Conservation (phyloP, 495 filamentous ascomycete species). For the Hyaloscypha finlandica region DNA sequence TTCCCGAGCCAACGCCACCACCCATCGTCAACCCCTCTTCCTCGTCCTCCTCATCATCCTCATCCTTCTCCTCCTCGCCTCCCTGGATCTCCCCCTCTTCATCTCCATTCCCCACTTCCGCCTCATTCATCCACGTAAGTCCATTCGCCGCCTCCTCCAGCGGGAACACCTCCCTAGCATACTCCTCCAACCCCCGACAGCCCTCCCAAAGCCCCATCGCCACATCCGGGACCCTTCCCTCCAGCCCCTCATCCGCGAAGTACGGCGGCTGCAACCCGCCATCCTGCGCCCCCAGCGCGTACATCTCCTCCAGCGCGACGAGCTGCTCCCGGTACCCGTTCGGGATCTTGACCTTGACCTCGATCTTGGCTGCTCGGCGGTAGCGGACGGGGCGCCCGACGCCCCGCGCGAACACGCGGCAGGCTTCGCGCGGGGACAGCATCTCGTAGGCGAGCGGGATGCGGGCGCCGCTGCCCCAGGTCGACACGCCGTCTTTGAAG, state of each 20-base stretch:
- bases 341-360: constrained; percentile 84
- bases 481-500: constrained; percentile 76
- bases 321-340: constrained; percentile 89
- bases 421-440: constrained; percentile 80
- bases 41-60: constrained; percentile 17
- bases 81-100: constrained; percentile 29
- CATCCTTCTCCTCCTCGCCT: constrained; percentile 39
- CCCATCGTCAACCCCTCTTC: constrained; percentile 25
- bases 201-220: constrained; percentile 87
- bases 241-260: constrained; percentile 54
- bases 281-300: constrained; percentile 58
- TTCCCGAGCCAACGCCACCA: not conserved
- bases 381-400: constrained; percentile 78
- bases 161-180: constrained; percentile 92
- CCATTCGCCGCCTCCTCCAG: constrained; percentile 94
- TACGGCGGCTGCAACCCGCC: constrained; percentile 53
- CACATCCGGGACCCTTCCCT: constrained; percentile 64
- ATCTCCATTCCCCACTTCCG: constrained; percentile 17
- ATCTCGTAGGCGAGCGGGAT: constrained; percentile 90
- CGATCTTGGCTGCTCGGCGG: constrained; percentile 66
- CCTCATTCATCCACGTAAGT: constrained; percentile 76
- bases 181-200: constrained; percentile 88
- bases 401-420: constrained; percentile 75
- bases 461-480: constrained; percentile 66
- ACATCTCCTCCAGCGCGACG: constrained; percentile 67